phyloP scores from a whole-genome alignment of 306 rosid species.

The Cucurbita ficifolia region DNA sequence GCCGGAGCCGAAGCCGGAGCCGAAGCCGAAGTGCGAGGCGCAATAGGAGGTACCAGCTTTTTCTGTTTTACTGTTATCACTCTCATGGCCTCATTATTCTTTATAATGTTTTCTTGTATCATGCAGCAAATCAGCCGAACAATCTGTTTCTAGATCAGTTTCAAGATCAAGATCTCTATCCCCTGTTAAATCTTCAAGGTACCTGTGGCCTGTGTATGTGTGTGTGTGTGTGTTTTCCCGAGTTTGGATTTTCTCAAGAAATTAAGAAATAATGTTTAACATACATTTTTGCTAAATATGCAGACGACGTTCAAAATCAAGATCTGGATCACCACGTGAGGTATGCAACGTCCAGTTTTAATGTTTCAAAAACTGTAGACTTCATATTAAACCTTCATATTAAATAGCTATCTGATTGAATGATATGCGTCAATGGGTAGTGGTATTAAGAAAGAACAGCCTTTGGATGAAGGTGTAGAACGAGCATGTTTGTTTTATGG shows the following conservation, averaged over 20 bases:
- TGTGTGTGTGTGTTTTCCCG: not conserved
- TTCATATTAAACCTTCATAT: no score
- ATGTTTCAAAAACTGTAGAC: not conserved
- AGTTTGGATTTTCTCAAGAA: not conserved
- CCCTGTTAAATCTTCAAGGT: constrained; percentile 79
- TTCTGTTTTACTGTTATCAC: not conserved
- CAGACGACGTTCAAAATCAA: constrained; percentile 50
- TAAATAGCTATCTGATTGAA: not conserved
- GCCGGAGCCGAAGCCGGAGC: constrained; percentile 67
- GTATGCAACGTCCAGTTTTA: constrained; percentile 21
- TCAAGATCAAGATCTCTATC: constrained; percentile 81
- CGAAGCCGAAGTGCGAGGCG: constrained; percentile 55
- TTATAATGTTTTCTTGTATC: not conserved
- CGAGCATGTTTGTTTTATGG: not conserved
- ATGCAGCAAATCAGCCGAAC: constrained; percentile 58
- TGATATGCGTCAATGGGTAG: not conserved
- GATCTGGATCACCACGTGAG: constrained; percentile 59
- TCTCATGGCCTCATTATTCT: not conserved
- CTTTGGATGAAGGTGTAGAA: not conserved
- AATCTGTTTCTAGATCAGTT: constrained; percentile 68
- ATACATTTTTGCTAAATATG: constrained; percentile 4
- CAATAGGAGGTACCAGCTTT: constrained; percentile 40
- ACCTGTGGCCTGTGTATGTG: not conserved
- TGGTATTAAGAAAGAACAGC: not conserved
- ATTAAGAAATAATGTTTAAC: not conserved